Conservation (phyloP, 331 rosid genomes). For the Stylosanthes scabra region DNA sequence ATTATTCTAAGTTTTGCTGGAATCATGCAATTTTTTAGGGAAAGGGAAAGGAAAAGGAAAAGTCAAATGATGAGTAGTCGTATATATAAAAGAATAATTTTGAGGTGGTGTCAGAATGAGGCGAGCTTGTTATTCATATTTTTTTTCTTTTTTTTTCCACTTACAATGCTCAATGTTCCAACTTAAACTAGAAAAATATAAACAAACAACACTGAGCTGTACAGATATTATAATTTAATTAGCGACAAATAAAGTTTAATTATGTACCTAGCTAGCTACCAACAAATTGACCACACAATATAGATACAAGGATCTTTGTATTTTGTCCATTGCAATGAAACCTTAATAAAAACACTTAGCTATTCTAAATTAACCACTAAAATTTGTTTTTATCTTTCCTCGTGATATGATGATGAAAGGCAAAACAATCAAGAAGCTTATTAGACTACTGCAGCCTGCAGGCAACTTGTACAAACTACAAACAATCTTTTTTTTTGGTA, state of each 20-base stretch:
- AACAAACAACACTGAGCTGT: neutral
- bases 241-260: neutral
- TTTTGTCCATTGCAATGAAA: slow-evolving; percentile 29
- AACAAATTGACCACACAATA: neutral
- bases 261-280: neutral
- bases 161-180: slow-evolving; percentile 32
- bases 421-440: slow-evolving; percentile 5
- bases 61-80: slow-evolving; percentile 10
- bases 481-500: too few relatives aligned
- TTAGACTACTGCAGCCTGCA: neutral
- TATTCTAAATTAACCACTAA: neutral
- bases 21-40: slow-evolving; percentile 29
- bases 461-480: neutral
- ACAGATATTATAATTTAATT: slow-evolving; percentile 14
- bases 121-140: slow-evolving; percentile 12
- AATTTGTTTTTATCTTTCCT: neutral
- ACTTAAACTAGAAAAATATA: neutral
- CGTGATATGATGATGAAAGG: neutral
- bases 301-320: slow-evolving; percentile 10
- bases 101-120: slow-evolving; percentile 29
- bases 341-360: neutral
- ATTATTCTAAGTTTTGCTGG: slow-evolving; percentile 14
- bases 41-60: neutral
- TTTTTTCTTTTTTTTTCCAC: neutral
- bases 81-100: neutral